Evolutionary conservation across 139 green algal species (phyloP), one percentile per base, ranked within the genome.

Genomic region (Haematococcus sp.): DNA sequence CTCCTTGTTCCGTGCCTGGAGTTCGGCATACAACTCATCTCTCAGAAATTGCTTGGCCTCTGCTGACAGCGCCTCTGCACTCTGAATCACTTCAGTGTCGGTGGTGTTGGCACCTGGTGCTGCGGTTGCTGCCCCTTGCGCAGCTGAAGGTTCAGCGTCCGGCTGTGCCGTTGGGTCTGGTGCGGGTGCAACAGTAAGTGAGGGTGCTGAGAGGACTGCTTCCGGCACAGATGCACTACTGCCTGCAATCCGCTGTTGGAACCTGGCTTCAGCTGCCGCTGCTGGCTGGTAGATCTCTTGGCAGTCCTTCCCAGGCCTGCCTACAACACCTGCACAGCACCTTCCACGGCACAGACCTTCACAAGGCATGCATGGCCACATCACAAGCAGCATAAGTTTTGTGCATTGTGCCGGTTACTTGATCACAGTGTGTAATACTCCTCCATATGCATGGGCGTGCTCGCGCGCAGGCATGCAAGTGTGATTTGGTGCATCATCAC

Each of bases 251-350:
- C 7, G 22, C 32, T 49, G 40, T 11, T 49, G 7, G 40, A 49
- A 49, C 34, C 5, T 3, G 33, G 56, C 43, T 63, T 86, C 75
- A 30, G 80, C 80, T 25, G 52, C 76, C 9, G 60, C 68, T 19
- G 80, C 80, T 5, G 75, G 71, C 55, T 82, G 76, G 33, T 86
- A 86, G 0, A 82, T 54, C 2, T 75, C 23, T 51, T 77, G 76
- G 63, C 75, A 82, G 28, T 63, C 43, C 1, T 40, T 35, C n/a
- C 80, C 71, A 22, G 66, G 65, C 2, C 4, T 15, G 0, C 71
- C 75, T 3, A 58, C n/a, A 1, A 75, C 34, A 9, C 80, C 80
- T 66, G 75, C n/a, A 49, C n/a, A n/a, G n/a, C n/a, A n/a, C n/a
- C n/a, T n/a, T n/a, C n/a, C n/a, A n/a, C n/a, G n/a, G n/a, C n/a